phyloP scores from a whole-genome alignment of 2,329 filamentous ascomycete species.

The Trichoderma oligosporum region DNA sequence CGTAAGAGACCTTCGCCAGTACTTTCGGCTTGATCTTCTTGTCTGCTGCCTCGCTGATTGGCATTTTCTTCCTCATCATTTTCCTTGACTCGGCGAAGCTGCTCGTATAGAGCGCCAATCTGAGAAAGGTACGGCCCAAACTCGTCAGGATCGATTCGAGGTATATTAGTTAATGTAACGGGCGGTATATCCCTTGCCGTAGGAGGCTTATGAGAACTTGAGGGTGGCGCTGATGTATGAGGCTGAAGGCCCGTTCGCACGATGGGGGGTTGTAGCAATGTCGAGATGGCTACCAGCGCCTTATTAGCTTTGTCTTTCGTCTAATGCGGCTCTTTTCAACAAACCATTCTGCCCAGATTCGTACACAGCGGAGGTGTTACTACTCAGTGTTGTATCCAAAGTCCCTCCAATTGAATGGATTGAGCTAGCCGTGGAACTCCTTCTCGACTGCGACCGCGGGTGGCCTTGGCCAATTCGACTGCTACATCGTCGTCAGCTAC shows the following conservation, averaged over 20 bases:
- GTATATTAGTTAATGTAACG: slow-evolving; percentile 84
- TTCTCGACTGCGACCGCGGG: slow-evolving; percentile 52
- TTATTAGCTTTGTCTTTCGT: slow-evolving; percentile 3
- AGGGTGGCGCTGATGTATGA: slow-evolving; percentile 65
- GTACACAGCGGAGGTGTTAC: slow-evolving; percentile 52
- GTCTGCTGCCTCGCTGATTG: slow-evolving; percentile 37
- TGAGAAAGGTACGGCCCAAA: slow-evolving; percentile 84
- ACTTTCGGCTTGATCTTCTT: slow-evolving; percentile 41
- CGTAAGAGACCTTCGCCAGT: slow-evolving; percentile 45
- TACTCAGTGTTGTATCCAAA: slow-evolving; percentile 63
- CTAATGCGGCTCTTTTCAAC: slow-evolving; percentile 22
- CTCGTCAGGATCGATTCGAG: slow-evolving; percentile 70
- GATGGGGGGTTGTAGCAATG: slow-evolving; percentile 85
- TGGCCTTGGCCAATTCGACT: slow-evolving; percentile 44
- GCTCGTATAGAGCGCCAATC: slow-evolving; percentile 83
- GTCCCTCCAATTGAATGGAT: slow-evolving; percentile 82
- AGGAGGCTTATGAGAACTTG: slow-evolving; percentile 75
- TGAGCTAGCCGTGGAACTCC: slow-evolving; percentile 83
- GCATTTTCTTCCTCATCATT: slow-evolving; percentile 59
- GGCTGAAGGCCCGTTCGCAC: slow-evolving; percentile 82
- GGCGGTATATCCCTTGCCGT: slow-evolving; percentile 88
- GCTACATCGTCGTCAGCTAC: slow-evolving; percentile 30
- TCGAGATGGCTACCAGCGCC: slow-evolving; percentile 69
- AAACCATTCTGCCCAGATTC: slow-evolving; percentile 83
- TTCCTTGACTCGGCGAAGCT: slow-evolving; percentile 78